phyloP scores from a whole-genome alignment of 805 yeast genomes.

The Cyberlindnera petersonii region DNA sequence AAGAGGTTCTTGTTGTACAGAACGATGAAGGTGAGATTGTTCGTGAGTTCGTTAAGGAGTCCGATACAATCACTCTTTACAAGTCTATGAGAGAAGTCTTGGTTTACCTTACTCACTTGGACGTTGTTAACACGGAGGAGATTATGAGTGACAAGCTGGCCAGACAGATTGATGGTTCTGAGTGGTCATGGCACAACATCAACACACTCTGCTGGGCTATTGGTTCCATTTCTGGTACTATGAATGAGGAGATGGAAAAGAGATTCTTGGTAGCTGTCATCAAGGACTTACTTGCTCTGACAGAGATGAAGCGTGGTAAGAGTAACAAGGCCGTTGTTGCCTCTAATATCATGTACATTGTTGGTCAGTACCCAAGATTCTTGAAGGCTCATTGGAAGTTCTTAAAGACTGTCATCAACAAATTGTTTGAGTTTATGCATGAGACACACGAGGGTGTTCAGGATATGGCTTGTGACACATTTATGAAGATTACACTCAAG shows the following conservation, averaged over 20 bases:
- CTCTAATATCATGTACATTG: conserved; percentile 98
- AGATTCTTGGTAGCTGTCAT: conserved; percentile 89
- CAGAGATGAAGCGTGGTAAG: conserved; percentile 95
- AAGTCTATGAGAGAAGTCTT: conserved; percentile 94
- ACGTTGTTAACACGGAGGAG: conserved; percentile 88
- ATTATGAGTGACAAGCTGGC: conserved; percentile 92
- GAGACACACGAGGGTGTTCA: conserved; percentile 99
- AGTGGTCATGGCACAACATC: conserved; percentile 99
- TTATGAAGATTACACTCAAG: conserved; percentile 90
- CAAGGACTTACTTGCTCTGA: conserved; percentile 83
- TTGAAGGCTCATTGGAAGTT: conserved; percentile 98
- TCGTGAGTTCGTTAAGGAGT: conserved; percentile 93
- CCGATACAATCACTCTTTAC: conserved; percentile 93
- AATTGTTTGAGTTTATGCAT: conserved; percentile 97
- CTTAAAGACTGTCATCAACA: conserved; percentile 90
- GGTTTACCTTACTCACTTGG: conserved; percentile 92
- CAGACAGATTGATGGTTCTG: conserved; percentile 90
- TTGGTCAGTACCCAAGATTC: conserved; percentile 97
- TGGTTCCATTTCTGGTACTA: conserved; percentile 97
- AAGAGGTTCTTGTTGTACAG: conserved; percentile 94
- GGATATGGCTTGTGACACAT: conserved; percentile 99
- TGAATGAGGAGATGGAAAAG: conserved; percentile 97
- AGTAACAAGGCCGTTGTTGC: conserved; percentile 99
- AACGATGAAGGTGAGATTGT: conserved; percentile 99
- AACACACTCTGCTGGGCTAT: conserved; percentile 99